These are phyloP conservation scores for Aspergillus sp. DNA, from an alignment of 2,329 filamentous ascomycete genomes.

Conservation along the genomic window DNA sequence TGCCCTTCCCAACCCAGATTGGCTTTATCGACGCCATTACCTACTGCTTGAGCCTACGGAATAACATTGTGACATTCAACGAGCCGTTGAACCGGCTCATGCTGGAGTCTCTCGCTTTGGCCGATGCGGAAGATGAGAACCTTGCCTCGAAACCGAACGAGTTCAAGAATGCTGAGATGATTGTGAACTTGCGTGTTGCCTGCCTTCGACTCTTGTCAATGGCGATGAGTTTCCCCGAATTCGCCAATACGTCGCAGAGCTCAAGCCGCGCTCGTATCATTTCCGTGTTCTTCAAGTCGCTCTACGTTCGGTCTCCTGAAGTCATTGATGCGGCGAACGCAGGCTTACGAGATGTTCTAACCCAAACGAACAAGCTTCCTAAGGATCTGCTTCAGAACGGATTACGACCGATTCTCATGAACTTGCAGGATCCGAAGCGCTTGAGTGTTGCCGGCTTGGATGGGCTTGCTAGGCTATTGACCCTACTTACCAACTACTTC, in stretches of 20 bases:
- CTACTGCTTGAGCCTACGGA: conserved; percentile 87
- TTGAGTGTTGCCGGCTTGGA: conserved; percentile 88
- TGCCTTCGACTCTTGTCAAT: conserved; percentile 92
- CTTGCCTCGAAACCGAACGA: conserved; percentile 91
- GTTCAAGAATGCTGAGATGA: conserved; percentile 92
- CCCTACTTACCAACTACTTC: conserved; percentile 95
- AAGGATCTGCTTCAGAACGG: conserved; percentile 96
- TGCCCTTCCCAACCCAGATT: conserved; percentile 94
- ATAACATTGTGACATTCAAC: conserved; percentile 88
- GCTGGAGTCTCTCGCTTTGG: conserved; percentile 90
- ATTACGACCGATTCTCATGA: conserved; percentile 91
- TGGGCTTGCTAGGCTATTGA: conserved; percentile 84
- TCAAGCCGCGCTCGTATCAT: conserved; percentile 72
- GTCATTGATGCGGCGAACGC: conserved; percentile 94
- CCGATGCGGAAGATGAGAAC: conserved; percentile 92
- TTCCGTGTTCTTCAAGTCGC: conserved; percentile 94
- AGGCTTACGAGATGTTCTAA: conserved; percentile 83
- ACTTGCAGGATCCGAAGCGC: conserved; percentile 89
- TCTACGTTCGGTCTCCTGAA: conserved; percentile 90
- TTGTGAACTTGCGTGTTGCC: conserved; percentile 87
- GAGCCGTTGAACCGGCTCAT: conserved; percentile 87
- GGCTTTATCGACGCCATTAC: conserved; percentile 98
- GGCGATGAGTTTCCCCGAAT: conserved; percentile 91
- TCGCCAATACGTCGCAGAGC: conserved; percentile 74
- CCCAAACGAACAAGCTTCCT: conserved; percentile 86